phyloP scores from a whole-genome alignment of 495 filamentous ascomycete species.

The Neurospora sp. region DNA sequence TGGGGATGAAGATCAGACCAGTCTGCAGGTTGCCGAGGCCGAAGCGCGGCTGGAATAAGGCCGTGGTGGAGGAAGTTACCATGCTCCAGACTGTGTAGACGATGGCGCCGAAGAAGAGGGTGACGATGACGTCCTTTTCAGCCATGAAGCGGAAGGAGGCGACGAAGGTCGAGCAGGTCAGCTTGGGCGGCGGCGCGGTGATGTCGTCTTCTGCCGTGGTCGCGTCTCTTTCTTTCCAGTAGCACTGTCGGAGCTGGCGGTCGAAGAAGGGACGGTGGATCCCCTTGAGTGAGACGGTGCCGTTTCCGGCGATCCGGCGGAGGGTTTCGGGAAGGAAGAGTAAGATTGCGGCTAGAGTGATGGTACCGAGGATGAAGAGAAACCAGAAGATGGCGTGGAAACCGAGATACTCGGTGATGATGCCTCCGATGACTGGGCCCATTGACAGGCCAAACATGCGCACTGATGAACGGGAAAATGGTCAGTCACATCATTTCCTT shows the following conservation, averaged over 20 bases:
- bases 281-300: conserved; percentile 31
- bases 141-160: conserved; percentile 47
- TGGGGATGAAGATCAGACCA: conserved; percentile 26
- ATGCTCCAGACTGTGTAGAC: conserved; percentile 22
- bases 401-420: conserved; percentile 50
- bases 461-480: conserved; percentile 13
- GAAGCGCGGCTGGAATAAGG: conserved; percentile 33
- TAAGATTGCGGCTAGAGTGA: conserved; percentile 32
- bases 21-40: conserved; percentile 44
- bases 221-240: conserved; percentile 5
- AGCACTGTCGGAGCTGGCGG: conserved; percentile 29
- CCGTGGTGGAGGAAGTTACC: conserved; percentile 19
- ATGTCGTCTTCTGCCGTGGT: neutral
- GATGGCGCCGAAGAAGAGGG: conserved; percentile 42
- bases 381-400: conserved; percentile 66
- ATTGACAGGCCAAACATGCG: conserved; percentile 39
- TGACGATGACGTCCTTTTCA: conserved; percentile 49
- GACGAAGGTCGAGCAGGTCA: conserved; percentile 34
- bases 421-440: conserved; percentile 52
- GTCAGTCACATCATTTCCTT: neutral
- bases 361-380: conserved; percentile 39
- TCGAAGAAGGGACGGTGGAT: conserved; percentile 25
- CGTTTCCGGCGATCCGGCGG: conserved; percentile 56
- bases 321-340: conserved; percentile 49
- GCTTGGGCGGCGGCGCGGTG: conserved; percentile 32